A percentile compares a stretch with the other conserved stretches of the same genome.
Evolutionary conservation across 805 yeast species (phyloP).

Genomic region (Spathaspora hagerdaliae): DNA sequence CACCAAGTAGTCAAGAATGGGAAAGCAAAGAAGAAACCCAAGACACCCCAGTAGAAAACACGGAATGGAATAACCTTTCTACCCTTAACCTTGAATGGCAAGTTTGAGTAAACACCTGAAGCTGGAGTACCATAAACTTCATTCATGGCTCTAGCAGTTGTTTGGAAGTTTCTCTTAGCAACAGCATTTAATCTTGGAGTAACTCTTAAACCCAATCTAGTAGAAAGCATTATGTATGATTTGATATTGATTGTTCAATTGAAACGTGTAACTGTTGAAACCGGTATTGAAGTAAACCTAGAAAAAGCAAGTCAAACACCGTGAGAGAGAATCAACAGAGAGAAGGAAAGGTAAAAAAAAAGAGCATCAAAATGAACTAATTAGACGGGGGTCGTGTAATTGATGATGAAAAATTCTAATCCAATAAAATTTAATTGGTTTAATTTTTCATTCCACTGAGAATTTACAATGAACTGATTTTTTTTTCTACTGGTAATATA

Average conservation of each 20-base stretch:
- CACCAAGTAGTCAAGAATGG: constrained; percentile 79
- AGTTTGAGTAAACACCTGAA: constrained; percentile 79
- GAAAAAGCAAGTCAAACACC: too few species aligned
- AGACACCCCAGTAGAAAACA: constrained; percentile 74
- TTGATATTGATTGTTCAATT: not conserved
- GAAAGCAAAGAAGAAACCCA: constrained; percentile 45
- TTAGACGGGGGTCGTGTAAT: constrained; percentile 1
- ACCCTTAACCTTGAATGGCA: constrained; percentile 92
- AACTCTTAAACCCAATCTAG: constrained; percentile 13
- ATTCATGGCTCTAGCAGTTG: constrained; percentile 36
- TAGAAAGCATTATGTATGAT: constrained; percentile 17
- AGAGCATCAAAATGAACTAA: too few species aligned
- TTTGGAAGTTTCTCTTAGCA: constrained; percentile 40
- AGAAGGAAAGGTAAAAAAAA: too few species aligned
- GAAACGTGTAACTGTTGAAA: not conserved
- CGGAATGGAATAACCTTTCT: constrained; percentile 82
- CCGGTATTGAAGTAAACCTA: too few species aligned
- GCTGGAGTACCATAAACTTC: constrained; percentile 37
- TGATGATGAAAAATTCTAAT: not conserved
- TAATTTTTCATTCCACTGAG: not conserved
- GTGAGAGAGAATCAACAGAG: too few species aligned
- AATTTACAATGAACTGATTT: not conserved
- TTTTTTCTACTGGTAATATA: not conserved
- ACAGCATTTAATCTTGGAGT: constrained; percentile 4
- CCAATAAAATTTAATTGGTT: constrained; percentile 16